Evolutionary conservation across 192 early-diverging fungal species (phyloP).

Genomic region (Pecoramyces ruminantium): DNA sequence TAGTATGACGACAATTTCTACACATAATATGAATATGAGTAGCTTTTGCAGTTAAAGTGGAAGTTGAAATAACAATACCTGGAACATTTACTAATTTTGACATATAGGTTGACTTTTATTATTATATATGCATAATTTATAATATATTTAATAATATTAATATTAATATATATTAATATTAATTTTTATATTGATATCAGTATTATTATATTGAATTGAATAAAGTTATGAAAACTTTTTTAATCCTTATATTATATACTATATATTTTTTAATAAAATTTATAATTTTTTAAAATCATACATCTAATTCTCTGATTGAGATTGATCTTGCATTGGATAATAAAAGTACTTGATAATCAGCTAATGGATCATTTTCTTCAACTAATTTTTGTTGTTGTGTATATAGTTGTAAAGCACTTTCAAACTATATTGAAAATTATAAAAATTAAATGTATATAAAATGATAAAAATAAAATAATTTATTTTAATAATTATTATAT

Average conservation of each 20-base stretch:
- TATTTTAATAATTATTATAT: too few species aligned
- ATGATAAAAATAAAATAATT: too few species aligned
- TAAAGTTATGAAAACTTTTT: too few species aligned
- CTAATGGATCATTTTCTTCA: constrained; percentile 31
- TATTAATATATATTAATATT: too few species aligned
- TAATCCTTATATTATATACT: too few species aligned
- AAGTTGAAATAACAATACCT: constrained; percentile 89
- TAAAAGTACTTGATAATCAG: constrained; percentile 80
- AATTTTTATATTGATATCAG: too few species aligned
- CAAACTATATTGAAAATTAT: constrained; percentile 42
- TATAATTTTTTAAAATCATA: too few species aligned
- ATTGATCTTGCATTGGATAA: constrained; percentile 69
- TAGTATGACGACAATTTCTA: constrained; percentile 65
- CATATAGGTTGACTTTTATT: constrained; percentile 51
- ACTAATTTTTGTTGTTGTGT: constrained; percentile 44
- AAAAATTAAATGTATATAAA: too few species aligned
- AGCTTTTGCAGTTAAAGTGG: constrained; percentile 72
- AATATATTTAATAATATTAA: too few species aligned
- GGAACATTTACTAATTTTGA: constrained; percentile 86
- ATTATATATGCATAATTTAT: too few species aligned
- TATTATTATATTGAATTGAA: too few species aligned
- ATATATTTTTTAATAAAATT: too few species aligned
- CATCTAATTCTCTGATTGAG: constrained; percentile 78
- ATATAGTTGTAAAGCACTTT: constrained; percentile 60
- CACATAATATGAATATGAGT: constrained; percentile 80